Evolutionary conservation across 1,139 yeast species (phyloP), one percentile per base, ranked within the genome.

Genomic region (Candida dubliniensis): DNA sequence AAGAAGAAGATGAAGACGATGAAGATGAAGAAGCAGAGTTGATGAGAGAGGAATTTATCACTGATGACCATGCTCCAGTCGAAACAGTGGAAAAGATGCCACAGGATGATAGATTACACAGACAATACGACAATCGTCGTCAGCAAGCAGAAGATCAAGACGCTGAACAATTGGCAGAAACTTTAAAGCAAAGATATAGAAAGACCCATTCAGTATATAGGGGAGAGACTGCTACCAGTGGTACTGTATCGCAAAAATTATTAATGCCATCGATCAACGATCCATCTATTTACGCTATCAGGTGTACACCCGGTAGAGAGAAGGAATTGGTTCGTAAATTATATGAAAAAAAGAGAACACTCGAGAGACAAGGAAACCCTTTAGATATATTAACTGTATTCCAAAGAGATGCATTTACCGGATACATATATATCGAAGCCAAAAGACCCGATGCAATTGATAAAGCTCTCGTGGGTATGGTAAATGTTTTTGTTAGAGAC

Each of bases 191-290:
- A 57, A 81, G 96, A 60, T 93, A 93, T 65, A 95, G 98, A 52
- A 85, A 95, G 57, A 80, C 90, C 10, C 84, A 90, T 40, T 79
- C 87, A 32, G 88, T 87, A 48, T 91, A 87, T 67, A 79, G 96
- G 56, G 96, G 96, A 38, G 96, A 91, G 44, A 82, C 87, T 46
- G 67, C 74, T 4, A 86, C 90, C 35, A 82, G 84, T 34, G 78
- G 77, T 34, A 79, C 88, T 33, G 96, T 93, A 7, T 95, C 99
- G 2, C 99, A 93, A 64, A 85, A 96, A 59, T 79, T 95, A 56
- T 76, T 93, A 55, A 77, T 93, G 69, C 99, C 99, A 12, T 89
- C 97, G 25, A 96, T 93, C 47, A 90, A 91, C 58, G 98, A 95
- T 61, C 98, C 99, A 6, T 84, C 91, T 45, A 89, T 95, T 58